Percentiles rank a stretch among this genome's conserved stretches.
These are phyloP conservation scores for Spathaspora sp. DNA, from an alignment of 1,139 yeast species.

Conservation along the genomic window DNA sequence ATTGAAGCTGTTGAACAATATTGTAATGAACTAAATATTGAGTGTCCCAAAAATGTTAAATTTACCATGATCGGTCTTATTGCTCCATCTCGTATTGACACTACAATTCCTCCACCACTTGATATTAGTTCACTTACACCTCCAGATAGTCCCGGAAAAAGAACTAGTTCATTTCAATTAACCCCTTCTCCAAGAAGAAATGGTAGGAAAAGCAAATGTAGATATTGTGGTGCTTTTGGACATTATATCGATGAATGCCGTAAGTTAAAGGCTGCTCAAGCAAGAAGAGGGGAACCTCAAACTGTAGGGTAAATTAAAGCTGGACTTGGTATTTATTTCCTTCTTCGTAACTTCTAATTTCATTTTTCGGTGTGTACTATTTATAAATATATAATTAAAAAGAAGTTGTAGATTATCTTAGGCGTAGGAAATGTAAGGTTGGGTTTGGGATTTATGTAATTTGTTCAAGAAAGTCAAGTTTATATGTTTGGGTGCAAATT, in stretches of 20 bases:
- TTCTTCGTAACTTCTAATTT: conserved; percentile 1
- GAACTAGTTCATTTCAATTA: background rate
- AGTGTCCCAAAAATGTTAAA: background rate
- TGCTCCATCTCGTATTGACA: background rate
- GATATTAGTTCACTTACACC: background rate
- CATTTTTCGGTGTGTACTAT: background rate
- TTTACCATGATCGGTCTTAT: background rate
- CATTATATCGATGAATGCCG: conserved; percentile 5
- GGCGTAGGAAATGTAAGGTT: too few species aligned
- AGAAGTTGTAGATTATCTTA: too few species aligned
- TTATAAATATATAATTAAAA: background rate
- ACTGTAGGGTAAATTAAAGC: background rate
- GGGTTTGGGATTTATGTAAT: too few species aligned
- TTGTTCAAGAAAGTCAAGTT: too few species aligned
- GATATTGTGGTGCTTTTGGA: conserved; percentile 3
- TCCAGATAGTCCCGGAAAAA: background rate
- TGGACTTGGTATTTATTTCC: background rate
- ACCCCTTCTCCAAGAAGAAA: background rate
- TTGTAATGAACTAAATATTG: conserved; percentile 1
- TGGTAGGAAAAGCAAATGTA: conserved; percentile 1
- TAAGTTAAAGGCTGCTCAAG: conserved; percentile 2
- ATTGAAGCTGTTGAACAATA: conserved; percentile 3
- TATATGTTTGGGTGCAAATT: background rate
- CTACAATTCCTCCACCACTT: background rate
- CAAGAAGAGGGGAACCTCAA: background rate